These are phyloP conservation scores for Lasiosphaeria miniovina DNA, from an alignment of 495 filamentous ascomycete genomes.

Conservation along the genomic window DNA sequence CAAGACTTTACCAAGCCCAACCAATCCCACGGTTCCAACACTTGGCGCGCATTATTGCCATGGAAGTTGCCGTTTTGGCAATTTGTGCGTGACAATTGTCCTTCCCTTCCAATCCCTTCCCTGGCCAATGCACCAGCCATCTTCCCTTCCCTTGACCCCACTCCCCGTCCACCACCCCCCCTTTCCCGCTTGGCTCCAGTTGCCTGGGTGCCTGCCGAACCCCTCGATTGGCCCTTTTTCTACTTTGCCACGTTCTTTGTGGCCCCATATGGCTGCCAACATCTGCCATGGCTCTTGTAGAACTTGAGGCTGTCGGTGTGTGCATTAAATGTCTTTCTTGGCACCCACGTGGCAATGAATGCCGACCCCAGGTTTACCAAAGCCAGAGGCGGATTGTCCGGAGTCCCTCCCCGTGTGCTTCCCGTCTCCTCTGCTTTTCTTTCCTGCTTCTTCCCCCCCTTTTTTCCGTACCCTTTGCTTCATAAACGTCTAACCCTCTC, in stretches of 20 bases:
- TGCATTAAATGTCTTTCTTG: background rate
- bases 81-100: no score
- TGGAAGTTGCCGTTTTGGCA: background rate
- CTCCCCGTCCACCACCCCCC: background rate
- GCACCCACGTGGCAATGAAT: background rate
- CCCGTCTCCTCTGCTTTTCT: background rate
- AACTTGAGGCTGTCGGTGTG: background rate
- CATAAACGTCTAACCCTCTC: background rate
- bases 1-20: no score
- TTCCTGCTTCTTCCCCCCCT: background rate
- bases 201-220: background rate
- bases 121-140: background rate
- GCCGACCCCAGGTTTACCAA: background rate
- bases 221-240: background rate
- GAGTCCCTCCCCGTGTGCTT: background rate
- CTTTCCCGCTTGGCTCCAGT: background rate
- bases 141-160: background rate
- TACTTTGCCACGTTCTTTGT: background rate
- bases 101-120: background rate
- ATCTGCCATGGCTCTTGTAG: background rate
- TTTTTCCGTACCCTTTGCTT: background rate
- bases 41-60: no score
- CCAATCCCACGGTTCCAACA: no score
- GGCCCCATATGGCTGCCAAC: background rate
- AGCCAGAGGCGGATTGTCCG: background rate